Base-by-base conservation (phyloP, 2,329 filamentous ascomycete species). In the Aspergillus luchuensis region DNA sequence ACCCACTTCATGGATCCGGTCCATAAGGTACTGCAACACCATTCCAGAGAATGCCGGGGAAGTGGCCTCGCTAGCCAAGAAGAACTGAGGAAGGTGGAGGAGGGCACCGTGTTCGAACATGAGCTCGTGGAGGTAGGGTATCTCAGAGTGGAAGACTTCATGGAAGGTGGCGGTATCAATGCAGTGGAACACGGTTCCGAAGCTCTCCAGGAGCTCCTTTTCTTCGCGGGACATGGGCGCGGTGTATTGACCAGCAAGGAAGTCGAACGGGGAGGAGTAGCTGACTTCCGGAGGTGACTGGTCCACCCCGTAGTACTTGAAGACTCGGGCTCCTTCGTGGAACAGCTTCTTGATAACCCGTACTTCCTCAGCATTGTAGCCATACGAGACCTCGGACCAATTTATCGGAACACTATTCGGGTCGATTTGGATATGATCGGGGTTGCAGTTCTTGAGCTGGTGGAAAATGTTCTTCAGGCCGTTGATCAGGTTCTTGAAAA, bases 101-200 rank as follows among this genome's bases (percentile, higher is more conserved):
- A 99, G 83, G 25, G 92, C 91, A 2, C 92, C 92, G 76, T 99
- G 95, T 74, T 98, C 92, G 74, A 98, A 97, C 79, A 97, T 97
- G 85, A 98, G 94, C 65, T 97, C 90, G 75, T 99, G 98, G 39
- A 99, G 86, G 76, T 92, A 91, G 39, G 94, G 94, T 62, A 99
- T 98, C 79, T 98, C 95, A 62, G 93, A 91, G 73, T 97, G 91
- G 75, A 99, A 99, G 43, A 99, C 92, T 79, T 99, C 95, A 71
- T 99, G 93, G 74, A 99, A 99, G 0, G 94, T 97, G 10, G 96
- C 95, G 2, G 95, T 95, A 72, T 99, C 95, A 65, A 99, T 95
- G 77, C 94, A 96, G 74, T 99, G 95, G 73, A 99, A 99, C 28
- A 99, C 93, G 0, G 95, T 98, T 2, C 94, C 95, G 74, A 99